Evolutionary conservation across 768 basidiomycete species (phyloP), one percentile per base, ranked within the genome.

Genomic region (Astraeus odoratus): DNA sequence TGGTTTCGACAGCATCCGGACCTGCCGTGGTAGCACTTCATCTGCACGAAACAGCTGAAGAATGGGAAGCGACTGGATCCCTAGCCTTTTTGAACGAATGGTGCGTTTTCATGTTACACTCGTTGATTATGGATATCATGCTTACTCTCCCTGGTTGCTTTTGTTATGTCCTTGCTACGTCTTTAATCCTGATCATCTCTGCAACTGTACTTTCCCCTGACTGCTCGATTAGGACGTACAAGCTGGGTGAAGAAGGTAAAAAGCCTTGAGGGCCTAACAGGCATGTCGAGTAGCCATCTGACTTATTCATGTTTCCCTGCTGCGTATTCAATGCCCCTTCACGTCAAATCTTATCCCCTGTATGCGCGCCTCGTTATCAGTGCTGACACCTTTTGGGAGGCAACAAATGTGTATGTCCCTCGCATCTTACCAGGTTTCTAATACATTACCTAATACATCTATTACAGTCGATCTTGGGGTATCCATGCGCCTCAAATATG

Each of bases 361-460:
- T 18, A 16, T 25, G 9, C 34, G 36, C 49, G 15, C 50, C 18
- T 48, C 23, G 12, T 33, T 22, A 10, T 29, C 47, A 86, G 83
- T 88, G 25, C 67, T 94, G 48, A 92, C 91, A n/a, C 88, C 91
- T 0, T 94, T 94, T 50, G 91, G 92, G 38, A 71, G 92, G 39
- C 80, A 87, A 54, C 91, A 96, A 53, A 66, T 93, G 4, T 94
- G 83, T 86, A 47, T 46, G 81, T 67, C 8, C 4, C 38, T 23
- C 18, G 13, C 20, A 7, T 51, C 10, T 20, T 24, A 20, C 13
- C 10, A 23, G 31, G 30, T 24, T 16, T 3, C 19, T 27, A 29
- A 29, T 15, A 27, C 26, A 31, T 3, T 31, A 15, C 29, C 19
- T 9, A 43, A 33, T 43, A 5, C 30, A 22, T 35, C 22, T 15